Evolutionary conservation across 1,284 basidiomycete species (phyloP).

Genomic region (Malassezia pachydermatis): DNA sequence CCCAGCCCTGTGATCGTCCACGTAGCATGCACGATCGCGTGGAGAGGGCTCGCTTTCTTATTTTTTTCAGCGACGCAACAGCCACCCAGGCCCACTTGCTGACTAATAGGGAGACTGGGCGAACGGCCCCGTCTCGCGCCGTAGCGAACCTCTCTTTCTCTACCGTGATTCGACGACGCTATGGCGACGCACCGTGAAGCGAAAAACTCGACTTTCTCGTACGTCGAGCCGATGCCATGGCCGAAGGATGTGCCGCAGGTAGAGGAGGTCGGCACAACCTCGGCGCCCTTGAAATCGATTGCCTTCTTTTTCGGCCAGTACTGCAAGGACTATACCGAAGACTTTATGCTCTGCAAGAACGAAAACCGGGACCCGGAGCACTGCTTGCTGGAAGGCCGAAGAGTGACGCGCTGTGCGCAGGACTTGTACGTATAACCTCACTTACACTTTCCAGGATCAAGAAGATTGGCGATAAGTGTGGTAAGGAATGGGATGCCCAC

Average conservation of each 20-base stretch:
- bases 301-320: constrained; percentile 93
- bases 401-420: constrained; percentile 87
- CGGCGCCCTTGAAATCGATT: constrained; percentile 88
- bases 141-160: background rate
- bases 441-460: constrained; percentile 57
- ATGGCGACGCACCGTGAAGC: constrained; percentile 48
- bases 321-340: constrained; percentile 97
- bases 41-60: too few relatives aligned
- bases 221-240: constrained; percentile 41
- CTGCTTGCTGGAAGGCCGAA: constrained; percentile 88
- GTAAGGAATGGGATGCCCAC: constrained; percentile 78
- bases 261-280: constrained; percentile 78
- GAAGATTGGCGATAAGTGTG: constrained; percentile 86
- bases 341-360: constrained; percentile 98
- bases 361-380: constrained; percentile 81
- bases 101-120: constrained; percentile 9
- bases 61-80: too few relatives aligned
- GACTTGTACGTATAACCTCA: constrained; percentile 62
- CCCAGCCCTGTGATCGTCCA: too few relatives aligned
- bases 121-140: constrained; percentile 7
- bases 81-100: too few relatives aligned
- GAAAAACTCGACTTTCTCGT: constrained; percentile 42
- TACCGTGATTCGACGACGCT: background rate
- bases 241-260: constrained; percentile 59
- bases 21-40: too few relatives aligned